Evolutionary conservation across 495 filamentous ascomycete species (phyloP).

Genomic region (Penicillium taxi): DNA sequence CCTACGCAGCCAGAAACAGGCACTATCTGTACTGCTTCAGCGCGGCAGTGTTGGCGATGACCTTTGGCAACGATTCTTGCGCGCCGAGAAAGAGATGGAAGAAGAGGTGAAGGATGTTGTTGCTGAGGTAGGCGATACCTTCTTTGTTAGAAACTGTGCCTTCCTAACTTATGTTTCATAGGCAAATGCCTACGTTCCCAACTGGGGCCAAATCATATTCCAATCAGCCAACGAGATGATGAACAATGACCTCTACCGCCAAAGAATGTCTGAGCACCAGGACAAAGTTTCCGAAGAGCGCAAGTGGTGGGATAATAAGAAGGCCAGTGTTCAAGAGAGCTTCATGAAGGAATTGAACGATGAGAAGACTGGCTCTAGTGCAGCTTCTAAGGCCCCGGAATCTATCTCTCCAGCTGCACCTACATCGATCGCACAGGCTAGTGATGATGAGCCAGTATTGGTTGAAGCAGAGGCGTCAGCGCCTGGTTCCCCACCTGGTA

Average conservation of each 20-base stretch:
- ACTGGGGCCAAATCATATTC: conserved; percentile 93
- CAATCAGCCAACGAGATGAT: conserved; percentile 85
- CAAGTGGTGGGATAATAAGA: conserved; percentile 85
- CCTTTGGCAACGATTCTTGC: conserved; percentile 82
- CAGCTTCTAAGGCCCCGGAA: conserved; percentile 26
- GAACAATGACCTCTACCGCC: conserved; percentile 55
- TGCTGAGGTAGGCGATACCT: conserved; percentile 56
- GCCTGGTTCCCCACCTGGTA: conserved; percentile 22
- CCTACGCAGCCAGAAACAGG: conserved; percentile 75
- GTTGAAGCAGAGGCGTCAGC: conserved; percentile 62
- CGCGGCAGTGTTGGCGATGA: conserved; percentile 93
- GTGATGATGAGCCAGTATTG: conserved; percentile 80
- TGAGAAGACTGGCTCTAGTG: conserved; percentile 2
- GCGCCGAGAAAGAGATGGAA: conserved; percentile 96
- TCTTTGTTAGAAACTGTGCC: conserved; percentile 1
- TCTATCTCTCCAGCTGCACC: conserved; percentile 13
- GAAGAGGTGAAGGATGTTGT: conserved; percentile 92
- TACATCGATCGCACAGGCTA: conserved; percentile 33
- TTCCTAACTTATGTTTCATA: conserved; percentile 17
- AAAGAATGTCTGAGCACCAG: conserved; percentile 57
- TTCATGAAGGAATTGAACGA: conserved; percentile 77
- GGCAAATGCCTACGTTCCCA: conserved; percentile 80
- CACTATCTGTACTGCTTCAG: conserved; percentile 73
- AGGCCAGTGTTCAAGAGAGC: conserved; percentile 59
- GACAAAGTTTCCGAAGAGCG: conserved; percentile 61